phyloP scores from a whole-genome alignment of 352 stramenopile genomes.

The Vaucheria bursata region DNA sequence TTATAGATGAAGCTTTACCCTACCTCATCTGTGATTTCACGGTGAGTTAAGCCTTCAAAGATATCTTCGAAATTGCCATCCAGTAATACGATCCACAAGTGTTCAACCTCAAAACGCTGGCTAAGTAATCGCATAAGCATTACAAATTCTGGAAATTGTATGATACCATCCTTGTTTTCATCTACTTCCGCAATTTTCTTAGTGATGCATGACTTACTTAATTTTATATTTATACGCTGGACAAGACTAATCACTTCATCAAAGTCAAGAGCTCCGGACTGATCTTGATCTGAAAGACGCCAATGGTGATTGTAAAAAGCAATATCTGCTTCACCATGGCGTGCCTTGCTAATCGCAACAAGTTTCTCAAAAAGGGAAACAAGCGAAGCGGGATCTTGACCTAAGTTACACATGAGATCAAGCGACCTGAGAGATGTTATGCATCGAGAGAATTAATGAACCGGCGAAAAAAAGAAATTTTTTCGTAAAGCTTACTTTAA shows the following conservation, averaged over 20 bases:
- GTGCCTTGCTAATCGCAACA: not conserved
- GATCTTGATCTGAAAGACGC: conserved; percentile 28
- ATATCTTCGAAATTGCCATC: conserved; percentile 13
- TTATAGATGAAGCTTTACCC: no score
- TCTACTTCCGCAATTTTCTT: conserved; percentile 33
- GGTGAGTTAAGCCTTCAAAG: no score
- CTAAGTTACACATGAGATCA: conserved; percentile 1
- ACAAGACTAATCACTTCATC: conserved; percentile 27
- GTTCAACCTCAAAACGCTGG: conserved; percentile 19
- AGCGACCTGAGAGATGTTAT: not conserved
- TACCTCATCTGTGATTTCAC: no score
- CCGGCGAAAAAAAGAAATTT: not conserved
- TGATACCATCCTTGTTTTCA: conserved; percentile 29
- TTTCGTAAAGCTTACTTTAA: not conserved
- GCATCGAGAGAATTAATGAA: not conserved
- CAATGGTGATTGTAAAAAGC: conserved; percentile 5
- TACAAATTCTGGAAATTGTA: conserved; percentile 44
- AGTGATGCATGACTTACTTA: conserved; percentile 22
- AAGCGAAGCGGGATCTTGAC: not conserved
- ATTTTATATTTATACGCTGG: conserved; percentile 38
- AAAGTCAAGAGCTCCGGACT: conserved; percentile 12
- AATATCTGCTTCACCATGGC: not conserved
- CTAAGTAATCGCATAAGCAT: conserved; percentile 22
- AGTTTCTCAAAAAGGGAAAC: not conserved
- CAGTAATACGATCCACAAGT: conserved; percentile 20